Base-by-base conservation (phyloP, 2,329 filamentous ascomycete species). In the Zopfia rhizophila region DNA sequence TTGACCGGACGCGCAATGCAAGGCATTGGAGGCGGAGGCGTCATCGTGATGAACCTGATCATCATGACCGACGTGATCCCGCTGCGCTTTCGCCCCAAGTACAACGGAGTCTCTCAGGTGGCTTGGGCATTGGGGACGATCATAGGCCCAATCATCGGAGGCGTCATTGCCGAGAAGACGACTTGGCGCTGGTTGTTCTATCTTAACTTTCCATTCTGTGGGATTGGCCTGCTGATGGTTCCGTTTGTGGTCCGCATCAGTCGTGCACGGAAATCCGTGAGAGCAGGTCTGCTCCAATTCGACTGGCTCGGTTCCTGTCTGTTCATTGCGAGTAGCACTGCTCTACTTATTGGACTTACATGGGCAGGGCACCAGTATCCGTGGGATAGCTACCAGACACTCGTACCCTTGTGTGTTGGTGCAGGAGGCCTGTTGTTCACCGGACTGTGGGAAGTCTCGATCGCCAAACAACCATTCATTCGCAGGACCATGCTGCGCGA, bases 111-210 rank as follows among this genome's bases (percentile, higher is more conserved):
- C 31, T 47, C 63, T 61, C 51, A 69, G 60, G 30, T 60, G 36
- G 18, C 73, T 72, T 85, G 81, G 82, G 75, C 79, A 0, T 41
- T 86, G 1, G 84, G 82, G 0, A 81, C 71, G 2, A 78, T 82
- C 1, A 61, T 73, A 13, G 81, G 81, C 0, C 82, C 76, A 1
- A 49, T 75, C 4, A 33, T 65, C 22, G 64, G 83, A 3, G 82
- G 82, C 4, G 76, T 72, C 1, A 79, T 85, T 38, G 75, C 79
- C 0, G 72, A 82, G 48, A 68, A 77, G 29, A 72, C 74, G 0
- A 71, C 71, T 0, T 85, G 83, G 84, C 71, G 80, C 8, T 88
- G 84, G 84, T 81, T 86, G 29, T 86, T 86, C 60, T 86, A 80
- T 74, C 75, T 86, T 57, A 87, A 86, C 53, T 72, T 84, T 5